A percentile compares a stretch with the other conserved stretches of the same genome.
Conservation (phyloP, 2,329 filamentous ascomycete species). For the Penicillium freii region DNA sequence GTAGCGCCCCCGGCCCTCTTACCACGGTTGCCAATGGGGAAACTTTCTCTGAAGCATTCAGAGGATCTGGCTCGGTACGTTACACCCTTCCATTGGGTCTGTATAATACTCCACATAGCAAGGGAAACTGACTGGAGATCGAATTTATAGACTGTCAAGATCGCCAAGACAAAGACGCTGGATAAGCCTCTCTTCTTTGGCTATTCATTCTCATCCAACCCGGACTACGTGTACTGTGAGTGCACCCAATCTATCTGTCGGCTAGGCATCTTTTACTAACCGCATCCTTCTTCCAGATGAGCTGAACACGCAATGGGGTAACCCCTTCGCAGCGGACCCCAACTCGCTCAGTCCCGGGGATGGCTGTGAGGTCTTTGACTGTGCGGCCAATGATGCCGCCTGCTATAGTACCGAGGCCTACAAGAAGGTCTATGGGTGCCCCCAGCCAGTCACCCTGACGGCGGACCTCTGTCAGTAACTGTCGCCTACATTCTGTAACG, state of each 20-base stretch:
- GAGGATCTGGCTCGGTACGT: slow-evolving; percentile 25
- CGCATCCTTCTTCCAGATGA: slow-evolving; percentile 17
- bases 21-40: slow-evolving; percentile 20
- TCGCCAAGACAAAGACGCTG: slow-evolving; percentile 30
- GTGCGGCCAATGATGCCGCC: slow-evolving; percentile 23
- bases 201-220: slow-evolving; percentile 27
- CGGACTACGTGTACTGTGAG: slow-evolving; percentile 28
- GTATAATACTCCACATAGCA: background rate
- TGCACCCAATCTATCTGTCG: slow-evolving; percentile 5
- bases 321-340: slow-evolving; percentile 23
- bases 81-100: slow-evolving; percentile 2
- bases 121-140: slow-evolving; percentile 14
- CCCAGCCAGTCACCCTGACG: slow-evolving; percentile 24
- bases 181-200: slow-evolving; percentile 27
- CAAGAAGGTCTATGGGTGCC: slow-evolving; percentile 28
- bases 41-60: slow-evolving; percentile 26
- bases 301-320: slow-evolving; percentile 27
- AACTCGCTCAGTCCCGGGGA: slow-evolving; percentile 28
- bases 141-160: slow-evolving; percentile 24
- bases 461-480: slow-evolving; percentile 22
- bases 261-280: slow-evolving; percentile 11
- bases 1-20: slow-evolving; percentile 24
- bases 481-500: slow-evolving; percentile 4
- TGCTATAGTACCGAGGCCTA: slow-evolving; percentile 27
- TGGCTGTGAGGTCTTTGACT: slow-evolving; percentile 25